These are phyloP conservation scores for Porphyrellus cyaneotinctus DNA, from an alignment of 768 basidiomycete species.

Conservation along the genomic window DNA sequence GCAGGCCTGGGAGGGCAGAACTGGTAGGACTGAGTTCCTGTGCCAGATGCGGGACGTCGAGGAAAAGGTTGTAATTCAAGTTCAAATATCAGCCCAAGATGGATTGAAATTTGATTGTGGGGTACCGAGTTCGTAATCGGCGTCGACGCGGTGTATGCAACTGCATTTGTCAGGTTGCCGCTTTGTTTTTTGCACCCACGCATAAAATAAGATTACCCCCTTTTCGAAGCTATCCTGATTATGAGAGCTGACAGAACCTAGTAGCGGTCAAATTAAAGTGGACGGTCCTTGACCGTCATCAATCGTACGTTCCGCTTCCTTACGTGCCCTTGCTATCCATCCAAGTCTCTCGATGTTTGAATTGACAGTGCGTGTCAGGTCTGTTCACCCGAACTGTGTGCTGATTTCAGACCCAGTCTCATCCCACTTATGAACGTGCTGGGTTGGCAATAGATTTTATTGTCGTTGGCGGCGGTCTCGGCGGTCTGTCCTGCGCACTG, in stretches of 20 bases:
- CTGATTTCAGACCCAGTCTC: slow-evolving; percentile 10
- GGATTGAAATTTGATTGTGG: neutral
- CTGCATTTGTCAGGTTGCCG: slow-evolving; percentile 5
- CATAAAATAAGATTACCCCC: slow-evolving; percentile 7
- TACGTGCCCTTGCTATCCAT: neutral
- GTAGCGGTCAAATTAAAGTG: slow-evolving; percentile 18
- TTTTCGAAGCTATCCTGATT: slow-evolving; percentile 12
- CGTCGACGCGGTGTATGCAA: neutral
- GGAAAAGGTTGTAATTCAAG: neutral
- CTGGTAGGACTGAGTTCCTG: too few species aligned
- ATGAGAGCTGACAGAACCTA: slow-evolving; percentile 18
- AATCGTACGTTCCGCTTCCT: neutral
- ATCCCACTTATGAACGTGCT: slow-evolving; percentile 12
- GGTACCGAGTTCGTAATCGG: slow-evolving; percentile 13
- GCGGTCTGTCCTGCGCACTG: slow-evolving; percentile 54
- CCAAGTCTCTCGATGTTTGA: slow-evolving; percentile 11
- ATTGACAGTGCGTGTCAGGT: slow-evolving; percentile 7
- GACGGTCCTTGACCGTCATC: neutral
- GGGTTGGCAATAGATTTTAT: slow-evolving; percentile 35
- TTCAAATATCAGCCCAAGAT: neutral
- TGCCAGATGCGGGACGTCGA: neutral
- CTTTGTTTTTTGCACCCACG: slow-evolving; percentile 6
- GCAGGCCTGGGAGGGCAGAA: neutral
- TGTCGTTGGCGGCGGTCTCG: slow-evolving; percentile 50
- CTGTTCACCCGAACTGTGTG: neutral